Evolutionary conservation across 768 basidiomycete genomes (phyloP), one percentile per base, ranked within the genome.

Genomic region (Tulasnella sp.): DNA sequence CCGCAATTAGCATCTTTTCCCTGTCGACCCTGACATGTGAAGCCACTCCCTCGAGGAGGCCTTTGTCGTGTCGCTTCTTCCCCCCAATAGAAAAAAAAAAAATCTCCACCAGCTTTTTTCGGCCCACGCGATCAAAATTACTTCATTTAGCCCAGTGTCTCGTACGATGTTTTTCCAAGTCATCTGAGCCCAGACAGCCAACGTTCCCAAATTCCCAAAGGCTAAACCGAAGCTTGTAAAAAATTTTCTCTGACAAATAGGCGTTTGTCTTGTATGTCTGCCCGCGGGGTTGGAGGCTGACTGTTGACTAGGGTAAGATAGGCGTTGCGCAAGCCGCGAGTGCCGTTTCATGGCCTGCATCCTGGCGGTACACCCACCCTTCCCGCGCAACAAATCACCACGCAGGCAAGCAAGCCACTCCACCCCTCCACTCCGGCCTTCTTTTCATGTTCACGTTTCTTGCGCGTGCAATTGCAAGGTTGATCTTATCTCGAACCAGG

Each of bases 11-110:
- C 54, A n/a, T 54, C 24, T 34, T 69, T 37, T 18, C 64, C 64
- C 34, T 69, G 64, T 37, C 34, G 28, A 31, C 64, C 64, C 64
- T 69, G 64, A 69, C 64, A 69, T 69, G 64, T 69, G 64, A 69
- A 69, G 64, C 64, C 64, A 69, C 64, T 64, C 60, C 64, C 34
- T 31, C 37, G 37, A 37, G 37, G 64, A 69, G 64, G 64, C 64
- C 64, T 69, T 69, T 69, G 54, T 54, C 54, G n/a, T 9, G 3
- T 46, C 18, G n/a, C n/a, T n/a, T 9, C 58, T 34, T 37, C 12
- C 31, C 60, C 64, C 64, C 64, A 69, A 69, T 69, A 69, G 64
- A 69, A 69, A 69, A 69, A 69, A n/a, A n/a, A 69, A 28, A 31
- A 31, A n/a, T 16, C 18, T 22, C 34, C 18, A 31, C 11, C 4